phyloP scores from a whole-genome alignment of 306 rosid genomes.

The Gleditsia sinensis region DNA sequence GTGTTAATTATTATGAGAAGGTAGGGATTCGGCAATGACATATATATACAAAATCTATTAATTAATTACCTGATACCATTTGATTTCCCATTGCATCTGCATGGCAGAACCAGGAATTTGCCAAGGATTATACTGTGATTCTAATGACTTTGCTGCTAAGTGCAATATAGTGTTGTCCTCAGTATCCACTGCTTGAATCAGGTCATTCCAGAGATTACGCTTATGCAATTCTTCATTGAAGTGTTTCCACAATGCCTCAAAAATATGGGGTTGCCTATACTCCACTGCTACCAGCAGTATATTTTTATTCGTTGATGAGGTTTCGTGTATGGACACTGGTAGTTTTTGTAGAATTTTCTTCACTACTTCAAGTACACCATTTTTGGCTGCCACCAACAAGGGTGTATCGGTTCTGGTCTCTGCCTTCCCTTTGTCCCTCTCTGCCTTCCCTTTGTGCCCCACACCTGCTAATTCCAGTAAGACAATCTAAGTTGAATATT shows the following conservation, averaged over 20 bases:
- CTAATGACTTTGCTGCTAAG: neutral
- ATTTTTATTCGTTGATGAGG: neutral
- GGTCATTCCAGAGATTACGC: neutral
- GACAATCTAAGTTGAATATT: too few species aligned
- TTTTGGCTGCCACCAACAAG: neutral
- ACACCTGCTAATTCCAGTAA: neutral
- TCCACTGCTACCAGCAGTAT: constrained; percentile 11
- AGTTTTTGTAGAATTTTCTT: neutral
- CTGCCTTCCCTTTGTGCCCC: neutral
- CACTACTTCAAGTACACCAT: neutral
- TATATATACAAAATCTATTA: too few species aligned
- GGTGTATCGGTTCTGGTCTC: neutral
- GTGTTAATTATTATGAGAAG: too few species aligned
- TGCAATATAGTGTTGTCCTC: constrained; percentile 18
- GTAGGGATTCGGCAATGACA: too few species aligned
- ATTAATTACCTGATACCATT: neutral
- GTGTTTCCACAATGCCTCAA: neutral
- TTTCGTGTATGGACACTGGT: neutral
- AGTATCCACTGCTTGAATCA: neutral
- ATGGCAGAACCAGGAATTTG: constrained; percentile 8
- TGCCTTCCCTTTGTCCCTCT: too few species aligned
- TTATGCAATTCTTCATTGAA: neutral
- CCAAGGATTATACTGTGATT: neutral
- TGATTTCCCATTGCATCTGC: constrained; percentile 32
- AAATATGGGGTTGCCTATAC: neutral